Evolutionary conservation across 2,329 filamentous ascomycete genomes (phyloP), one percentile per base, ranked within the genome.

Genomic region (Dothideomycetes sp.): DNA sequence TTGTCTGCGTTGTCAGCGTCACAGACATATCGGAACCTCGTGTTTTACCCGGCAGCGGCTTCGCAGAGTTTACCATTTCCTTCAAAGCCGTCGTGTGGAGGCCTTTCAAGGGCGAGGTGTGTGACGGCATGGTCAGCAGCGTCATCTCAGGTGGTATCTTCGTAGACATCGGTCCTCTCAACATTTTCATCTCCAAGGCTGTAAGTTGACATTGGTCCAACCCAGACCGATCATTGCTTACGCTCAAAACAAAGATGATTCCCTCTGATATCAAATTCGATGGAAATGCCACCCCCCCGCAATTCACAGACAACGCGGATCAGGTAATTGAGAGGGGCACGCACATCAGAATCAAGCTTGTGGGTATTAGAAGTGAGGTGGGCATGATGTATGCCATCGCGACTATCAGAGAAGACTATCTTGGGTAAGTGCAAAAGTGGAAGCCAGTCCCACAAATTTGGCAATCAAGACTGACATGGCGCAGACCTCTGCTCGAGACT

Each of bases 1-100:
- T 98, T 57, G 91, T 98, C 53, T 91, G 87, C 57, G 93, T 98
- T 55, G 89, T 98, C 77, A 88, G 95, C 62, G 84, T 88, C 36
- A 88, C 93, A 54, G 84, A 95, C 51, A 89, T 96, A 54, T 93
- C 86, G 12, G 87, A 94, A 56, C 56, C 57, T 10, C 81, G 86
- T 51, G 89, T 98, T 46, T 75, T 95, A 41, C 89, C 91, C 3
- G 85, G 89, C 7, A 94, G 83, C 46, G 91, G 88, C 8, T 73
- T 93, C 50, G 89, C 91, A 15, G 86, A 95, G 63, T 98, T 95
- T 59, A 94, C 84, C 1, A 87, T 98, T 35, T 79, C 84, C 53
- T 98, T 95, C 60, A 84, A 88, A 45, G 91, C 91, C 38, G 89
- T 98, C 44, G 86, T 98, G 42, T 98, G 89, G 89, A 78, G 89